Evolutionary conservation across 2,329 filamentous ascomycete species (phyloP), one percentile per base, ranked within the genome.

Genomic region (Arthrobotrys iridis): DNA sequence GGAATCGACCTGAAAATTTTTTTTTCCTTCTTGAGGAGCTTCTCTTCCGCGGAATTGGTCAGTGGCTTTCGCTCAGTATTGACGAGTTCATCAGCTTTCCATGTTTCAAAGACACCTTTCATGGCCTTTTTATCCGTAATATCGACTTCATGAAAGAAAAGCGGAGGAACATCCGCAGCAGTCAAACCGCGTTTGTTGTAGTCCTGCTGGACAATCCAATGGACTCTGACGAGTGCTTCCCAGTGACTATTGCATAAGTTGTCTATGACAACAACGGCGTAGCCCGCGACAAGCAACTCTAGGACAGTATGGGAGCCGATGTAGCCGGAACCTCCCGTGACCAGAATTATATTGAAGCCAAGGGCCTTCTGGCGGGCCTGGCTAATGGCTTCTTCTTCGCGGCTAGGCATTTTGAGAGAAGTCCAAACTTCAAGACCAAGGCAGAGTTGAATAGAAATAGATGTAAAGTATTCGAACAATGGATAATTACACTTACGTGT

Each of bases 251-350:
- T 88, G 79, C 81, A 81, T 11, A 84, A 80, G 74, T 84, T 82
- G 75, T 84, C 83, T 48, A 84, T 81, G 57, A 84, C 82, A 67
- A 87, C 82, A 30, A 87, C 85, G 76, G 85, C 86, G 80, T 86
- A 84, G 18, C 86, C 85, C 35, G 83, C 83, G 73, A 87, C 85
- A 72, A 87, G 82, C 33, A 88, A 81, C 78, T 87, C 85, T 0
- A 87, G 81, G 0, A 84, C 83, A 0, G 86, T 87, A 79, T 87
- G 86, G 1, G 85, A 87, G 26, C 86, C 86, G 63, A 87, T 87
- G 79, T 85, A 87, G 4, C 86, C 86, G 11, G 86, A 83, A 7
- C 86, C 86, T 18, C 86, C 86, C 37, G 86, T 84, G 26, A 87
- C 86, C 78, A 87, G 80, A 63, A 83, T 83, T 70, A 82, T 78